These are phyloP conservation scores for Fusarium mundagurra DNA, from an alignment of 2,329 filamentous ascomycete genomes.

Conservation along the genomic window DNA sequence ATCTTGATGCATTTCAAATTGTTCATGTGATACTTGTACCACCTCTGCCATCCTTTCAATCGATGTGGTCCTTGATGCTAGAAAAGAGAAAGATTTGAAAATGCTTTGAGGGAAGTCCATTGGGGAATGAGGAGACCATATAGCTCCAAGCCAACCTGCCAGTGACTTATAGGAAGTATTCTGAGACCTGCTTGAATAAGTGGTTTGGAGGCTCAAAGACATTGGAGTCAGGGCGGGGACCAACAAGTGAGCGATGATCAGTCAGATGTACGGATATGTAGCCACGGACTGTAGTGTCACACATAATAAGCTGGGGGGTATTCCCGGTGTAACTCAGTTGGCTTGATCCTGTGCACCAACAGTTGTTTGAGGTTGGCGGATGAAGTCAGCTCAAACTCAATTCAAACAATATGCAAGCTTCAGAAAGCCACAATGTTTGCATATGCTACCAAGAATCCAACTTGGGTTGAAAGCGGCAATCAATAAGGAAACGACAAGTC, in stretches of 20 bases:
- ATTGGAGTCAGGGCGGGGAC: neutral
- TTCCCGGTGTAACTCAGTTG: neutral
- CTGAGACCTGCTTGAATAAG: neutral
- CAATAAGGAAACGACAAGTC: neutral
- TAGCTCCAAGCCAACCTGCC: neutral
- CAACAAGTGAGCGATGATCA: neutral
- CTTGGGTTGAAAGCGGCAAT: neutral
- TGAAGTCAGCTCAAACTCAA: neutral
- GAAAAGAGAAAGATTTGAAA: neutral
- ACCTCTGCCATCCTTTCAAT: neutral
- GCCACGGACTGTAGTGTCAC: neutral
- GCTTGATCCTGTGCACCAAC: neutral
- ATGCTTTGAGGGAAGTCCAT: neutral
- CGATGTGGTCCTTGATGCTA: neutral
- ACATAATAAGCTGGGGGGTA: neutral
- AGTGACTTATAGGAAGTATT: neutral
- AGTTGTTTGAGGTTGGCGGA: neutral
- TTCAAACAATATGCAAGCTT: neutral
- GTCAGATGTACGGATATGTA: neutral
- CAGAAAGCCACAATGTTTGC: neutral
- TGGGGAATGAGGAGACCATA: neutral
- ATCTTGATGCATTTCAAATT: neutral
- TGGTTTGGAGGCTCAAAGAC: neutral
- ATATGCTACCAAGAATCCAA: neutral
- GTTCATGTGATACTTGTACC: conserved; percentile 1